Conservation (phyloP, 768 basidiomycete species). For the Suillus plorans region DNA sequence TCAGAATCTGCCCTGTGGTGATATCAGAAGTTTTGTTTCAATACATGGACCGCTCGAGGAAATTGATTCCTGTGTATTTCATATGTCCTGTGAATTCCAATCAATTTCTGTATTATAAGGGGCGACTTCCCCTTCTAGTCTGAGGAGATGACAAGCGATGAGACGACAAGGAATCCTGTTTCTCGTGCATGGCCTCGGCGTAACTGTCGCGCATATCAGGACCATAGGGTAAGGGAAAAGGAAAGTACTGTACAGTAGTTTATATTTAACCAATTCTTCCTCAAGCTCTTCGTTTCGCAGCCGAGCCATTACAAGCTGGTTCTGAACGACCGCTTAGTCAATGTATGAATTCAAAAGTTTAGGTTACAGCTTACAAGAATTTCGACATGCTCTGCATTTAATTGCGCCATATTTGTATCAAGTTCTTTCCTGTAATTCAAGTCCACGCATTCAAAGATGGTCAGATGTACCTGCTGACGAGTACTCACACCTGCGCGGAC, state of each 20-base stretch:
- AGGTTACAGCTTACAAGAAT: constrained; percentile 48
- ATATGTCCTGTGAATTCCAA: not conserved
- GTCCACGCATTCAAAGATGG: constrained; percentile 12
- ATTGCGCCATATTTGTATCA: constrained; percentile 73
- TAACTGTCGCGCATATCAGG: constrained; percentile 33
- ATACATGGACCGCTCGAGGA: not conserved
- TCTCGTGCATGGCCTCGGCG: constrained; percentile 78
- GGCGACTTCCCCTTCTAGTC: constrained; percentile 19
- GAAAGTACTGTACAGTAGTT: constrained; percentile 59
- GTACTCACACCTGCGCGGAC: constrained; percentile 75
- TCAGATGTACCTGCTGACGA: not conserved
- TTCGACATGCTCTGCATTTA: constrained; percentile 82
- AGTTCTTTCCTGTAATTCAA: constrained; percentile 63
- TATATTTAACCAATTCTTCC: constrained; percentile 91
- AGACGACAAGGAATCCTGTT: constrained; percentile 67
- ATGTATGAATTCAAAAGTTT: constrained; percentile 2
- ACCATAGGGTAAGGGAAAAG: not conserved
- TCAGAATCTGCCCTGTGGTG: not conserved
- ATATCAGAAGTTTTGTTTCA: not conserved
- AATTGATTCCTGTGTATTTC: not conserved
- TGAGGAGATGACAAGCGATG: constrained; percentile 51
- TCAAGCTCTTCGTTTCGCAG: constrained; percentile 92
- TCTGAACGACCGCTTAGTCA: constrained; percentile 44
- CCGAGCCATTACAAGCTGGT: constrained; percentile 87
- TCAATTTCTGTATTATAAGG: constrained; percentile 8